Evolutionary conservation across 805 yeast species (phyloP).

Genomic region (Lipomyces mesembrius): DNA sequence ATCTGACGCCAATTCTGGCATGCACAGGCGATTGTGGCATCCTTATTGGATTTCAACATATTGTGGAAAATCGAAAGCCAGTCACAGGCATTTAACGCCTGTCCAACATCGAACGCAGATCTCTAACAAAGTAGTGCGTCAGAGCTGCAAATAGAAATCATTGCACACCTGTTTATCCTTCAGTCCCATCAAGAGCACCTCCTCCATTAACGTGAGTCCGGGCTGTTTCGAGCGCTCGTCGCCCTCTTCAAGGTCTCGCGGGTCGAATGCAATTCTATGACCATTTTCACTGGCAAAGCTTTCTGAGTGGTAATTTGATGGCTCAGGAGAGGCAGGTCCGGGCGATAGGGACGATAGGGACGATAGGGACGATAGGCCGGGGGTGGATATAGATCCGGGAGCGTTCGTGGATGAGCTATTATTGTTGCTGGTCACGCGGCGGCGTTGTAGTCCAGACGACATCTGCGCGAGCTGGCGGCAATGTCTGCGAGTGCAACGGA

Average conservation of each 20-base stretch:
- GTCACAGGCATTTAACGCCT: background rate
- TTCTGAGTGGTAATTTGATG: conserved; percentile 9
- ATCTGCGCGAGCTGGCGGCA: conserved; percentile 13
- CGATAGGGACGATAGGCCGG: conserved; percentile 3
- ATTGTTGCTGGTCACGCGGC: conserved; percentile 31
- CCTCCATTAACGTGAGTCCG: conserved; percentile 90
- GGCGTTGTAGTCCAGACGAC: conserved; percentile 39
- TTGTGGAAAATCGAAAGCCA: background rate
- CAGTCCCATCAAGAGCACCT: conserved; percentile 87
- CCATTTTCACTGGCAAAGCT: conserved; percentile 42
- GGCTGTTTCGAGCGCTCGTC: conserved; percentile 61
- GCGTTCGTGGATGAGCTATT: conserved; percentile 15
- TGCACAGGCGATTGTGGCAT: background rate
- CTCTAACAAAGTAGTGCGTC: background rate
- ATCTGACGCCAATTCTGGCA: background rate
- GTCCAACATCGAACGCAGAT: background rate
- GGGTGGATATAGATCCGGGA: conserved; percentile 10
- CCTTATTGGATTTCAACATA: no score
- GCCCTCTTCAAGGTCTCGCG: conserved; percentile 60
- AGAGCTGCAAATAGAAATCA: background rate
- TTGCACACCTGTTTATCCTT: conserved; percentile 74
- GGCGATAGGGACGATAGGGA: conserved; percentile 10
- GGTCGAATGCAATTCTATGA: conserved; percentile 82
- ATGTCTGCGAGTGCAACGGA: conserved; percentile 3
- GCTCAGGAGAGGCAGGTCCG: conserved; percentile 17